Base-by-base conservation (phyloP, 352 stramenopile species). In the Thraustotheca clavata region DNA sequence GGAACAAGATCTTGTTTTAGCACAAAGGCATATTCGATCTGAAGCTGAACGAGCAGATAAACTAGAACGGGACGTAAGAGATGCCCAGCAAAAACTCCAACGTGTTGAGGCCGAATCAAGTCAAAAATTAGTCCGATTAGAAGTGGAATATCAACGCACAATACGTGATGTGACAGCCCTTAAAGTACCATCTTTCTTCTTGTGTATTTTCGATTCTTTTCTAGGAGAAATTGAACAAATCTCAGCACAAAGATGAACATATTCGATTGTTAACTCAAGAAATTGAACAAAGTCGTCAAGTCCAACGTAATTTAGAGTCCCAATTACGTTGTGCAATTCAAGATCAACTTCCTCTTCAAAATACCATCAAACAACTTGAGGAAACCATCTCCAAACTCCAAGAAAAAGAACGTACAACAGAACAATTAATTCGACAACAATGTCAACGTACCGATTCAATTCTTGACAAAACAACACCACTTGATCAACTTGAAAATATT, bases 221-320 rank as follows among this genome's bases (percentile, higher is more conserved):
- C n/a, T 54, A 65, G 57, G 38, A 65, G 31, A 32, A 9, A 27
- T 33, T 46, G 20, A 27, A 26, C 39, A 40, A 27, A 22, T 12
- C 47, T 2, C 29, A 65, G 22, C 12, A 26, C 14, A 27, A 33
- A 55, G 35, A 27, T 16, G 57, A 50, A 65, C 38, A 65, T 20
- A 54, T 54, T 40, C 38, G 57, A 11, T 33, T 65, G 9, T 32
- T 65, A 1, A 43, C n/a, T 20, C 41, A 65, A 20, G 57, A 65
- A 65, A 46, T 55, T 11, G 35, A 50, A 4, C 57, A 65, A 16
- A 24, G 41, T 2, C 31, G 35, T 36, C 22, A 43, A 6, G 18
- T 65, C 2, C 46, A 54, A 54, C 4, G 31, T 18, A 22, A 43
- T 16, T 33, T 65, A 27, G 38, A 39, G 31, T 2, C 38, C 1